Evolutionary conservation across 306 rosid genomes (phyloP), one percentile per base, ranked within the genome.

Genomic region (Cercis canadensis): DNA sequence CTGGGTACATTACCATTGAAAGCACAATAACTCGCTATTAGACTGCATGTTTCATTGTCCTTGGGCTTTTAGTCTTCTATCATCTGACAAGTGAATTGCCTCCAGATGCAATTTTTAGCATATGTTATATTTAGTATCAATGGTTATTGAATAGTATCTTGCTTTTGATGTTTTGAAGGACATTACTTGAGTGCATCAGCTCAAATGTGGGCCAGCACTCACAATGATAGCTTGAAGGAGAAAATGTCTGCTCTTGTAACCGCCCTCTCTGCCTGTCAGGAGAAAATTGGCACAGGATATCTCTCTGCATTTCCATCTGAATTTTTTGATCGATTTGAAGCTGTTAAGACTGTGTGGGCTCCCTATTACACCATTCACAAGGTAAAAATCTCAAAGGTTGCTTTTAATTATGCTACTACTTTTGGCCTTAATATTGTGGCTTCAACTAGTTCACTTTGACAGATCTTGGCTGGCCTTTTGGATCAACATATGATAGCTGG

Each of bases 351-450:
- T 18, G 86, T 83, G 21, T 88, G 94, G 90, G 94, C 94, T 74
- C 94, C 94, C 57, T 88, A 88, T 65, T 88, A 88, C 82, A 88
- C 94, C 78, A 86, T 88, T 64, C 94, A 88, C 88, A 88, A 88
- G 90, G 94, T 88, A 62, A 19, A 8, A 24, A 24, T 24, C 14
- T 29, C 15, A 2, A 7, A 16, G n/a, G n/a, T 18, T 2, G 14
- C 29, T 17, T 24, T 24, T 21, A 12, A 8, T 37, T 9, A 24
- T 12, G 49, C 49, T 8, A 49, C 29, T 17, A 50, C 13, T 17
- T 66, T 50, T 77, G 49, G 75, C 44, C 36, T 68, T 32, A 49
- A 39, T 10, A 60, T 14, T 33, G 6, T 3, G 63, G 65, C 14
- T 33, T 7, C 5, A 36, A 4, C 12, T 15, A 54, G 21, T 75